Percentiles rank a stretch among this genome's conserved stretches.
These are phyloP conservation scores for Camellia japonica DNA, from an alignment of 148 eudicot genomes.

Conservation along the genomic window DNA sequence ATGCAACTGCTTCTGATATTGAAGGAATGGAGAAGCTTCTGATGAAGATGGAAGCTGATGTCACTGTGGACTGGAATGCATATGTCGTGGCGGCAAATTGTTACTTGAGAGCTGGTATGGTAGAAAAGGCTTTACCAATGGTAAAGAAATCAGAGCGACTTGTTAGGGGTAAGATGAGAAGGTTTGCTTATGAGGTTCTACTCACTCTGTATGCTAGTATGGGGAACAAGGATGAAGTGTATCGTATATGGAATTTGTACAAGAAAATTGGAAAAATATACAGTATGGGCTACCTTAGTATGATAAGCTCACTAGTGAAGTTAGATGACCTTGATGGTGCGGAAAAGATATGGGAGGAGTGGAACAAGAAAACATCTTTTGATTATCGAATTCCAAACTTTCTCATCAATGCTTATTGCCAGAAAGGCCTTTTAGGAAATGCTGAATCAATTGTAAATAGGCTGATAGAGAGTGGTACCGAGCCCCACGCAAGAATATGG, in stretches of 20 bases:
- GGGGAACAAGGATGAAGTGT: slow-evolving; percentile 31
- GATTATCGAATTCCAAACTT: slow-evolving; percentile 36
- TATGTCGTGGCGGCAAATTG: slow-evolving; percentile 36
- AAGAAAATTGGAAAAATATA: slow-evolving; percentile 15
- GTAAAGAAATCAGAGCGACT: slow-evolving; percentile 34
- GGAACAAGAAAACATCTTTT: slow-evolving; percentile 21
- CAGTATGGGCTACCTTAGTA: slow-evolving; percentile 26
- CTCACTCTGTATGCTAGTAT: slow-evolving; percentile 28
- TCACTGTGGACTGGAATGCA: slow-evolving; percentile 20
- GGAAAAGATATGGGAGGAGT: slow-evolving; percentile 33
- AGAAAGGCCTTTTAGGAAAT: slow-evolving; percentile 30
- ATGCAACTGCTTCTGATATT: slow-evolving; percentile 26
- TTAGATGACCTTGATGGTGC: slow-evolving; percentile 41
- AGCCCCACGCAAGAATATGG: slow-evolving; percentile 32
- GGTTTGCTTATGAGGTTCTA: slow-evolving; percentile 15
- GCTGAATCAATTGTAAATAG: slow-evolving; percentile 27
- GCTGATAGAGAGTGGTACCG: slow-evolving; percentile 19
- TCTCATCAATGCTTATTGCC: slow-evolving; percentile 35
- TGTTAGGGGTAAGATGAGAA: neutral
- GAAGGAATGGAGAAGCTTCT: slow-evolving; percentile 36
- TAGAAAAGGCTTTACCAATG: slow-evolving; percentile 27
- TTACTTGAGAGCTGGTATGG: slow-evolving; percentile 30
- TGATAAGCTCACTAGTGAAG: slow-evolving; percentile 32
- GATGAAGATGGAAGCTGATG: slow-evolving; percentile 32
- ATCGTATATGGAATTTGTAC: slow-evolving; percentile 36